These are phyloP conservation scores for Cryptosporidium parvum DNA, from an alignment of 169 alveolate species.

Conservation along the genomic window DNA sequence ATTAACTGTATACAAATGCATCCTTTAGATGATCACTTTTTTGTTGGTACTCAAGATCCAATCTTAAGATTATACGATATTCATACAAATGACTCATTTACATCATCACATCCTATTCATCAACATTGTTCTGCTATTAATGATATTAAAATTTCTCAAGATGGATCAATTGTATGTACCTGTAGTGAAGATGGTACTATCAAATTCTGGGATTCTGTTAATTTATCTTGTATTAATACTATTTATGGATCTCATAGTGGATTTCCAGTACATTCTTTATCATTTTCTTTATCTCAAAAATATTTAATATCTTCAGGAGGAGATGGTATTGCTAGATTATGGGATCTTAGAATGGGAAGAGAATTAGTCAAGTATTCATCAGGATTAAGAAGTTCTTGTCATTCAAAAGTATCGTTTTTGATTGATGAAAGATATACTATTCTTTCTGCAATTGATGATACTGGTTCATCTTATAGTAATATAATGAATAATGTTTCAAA, in stretches of 20 bases:
- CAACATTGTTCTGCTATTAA: constrained; percentile 39
- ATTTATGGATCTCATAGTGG: constrained; percentile 57
- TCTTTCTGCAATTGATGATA: constrained; percentile 30
- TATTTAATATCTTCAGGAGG: constrained; percentile 67
- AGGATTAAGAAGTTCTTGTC: constrained; percentile 51
- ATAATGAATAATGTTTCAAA: background rate
- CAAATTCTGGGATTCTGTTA: constrained; percentile 71
- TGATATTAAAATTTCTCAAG: constrained; percentile 27
- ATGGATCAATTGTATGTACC: constrained; percentile 50
- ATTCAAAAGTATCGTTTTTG: constrained; percentile 53
- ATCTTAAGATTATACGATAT: constrained; percentile 54
- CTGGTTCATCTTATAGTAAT: constrained; percentile 7
- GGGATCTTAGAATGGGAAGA: constrained; percentile 70
- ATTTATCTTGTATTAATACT: constrained; percentile 45
- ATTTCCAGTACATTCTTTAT: constrained; percentile 49
- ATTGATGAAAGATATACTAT: constrained; percentile 59
- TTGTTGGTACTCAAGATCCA: constrained; percentile 63
- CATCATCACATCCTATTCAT: constrained; percentile 64
- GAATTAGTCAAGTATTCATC: constrained; percentile 47
- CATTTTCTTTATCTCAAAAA: constrained; percentile 48
- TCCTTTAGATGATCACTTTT: constrained; percentile 62
- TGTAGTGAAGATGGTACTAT: constrained; percentile 72
- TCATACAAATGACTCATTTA: constrained; percentile 38
- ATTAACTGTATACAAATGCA: constrained; percentile 57
- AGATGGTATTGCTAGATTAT: constrained; percentile 60